These are phyloP conservation scores for Monosporascus sp. DNA, from an alignment of 2,329 filamentous ascomycete genomes.

Conservation along the genomic window DNA sequence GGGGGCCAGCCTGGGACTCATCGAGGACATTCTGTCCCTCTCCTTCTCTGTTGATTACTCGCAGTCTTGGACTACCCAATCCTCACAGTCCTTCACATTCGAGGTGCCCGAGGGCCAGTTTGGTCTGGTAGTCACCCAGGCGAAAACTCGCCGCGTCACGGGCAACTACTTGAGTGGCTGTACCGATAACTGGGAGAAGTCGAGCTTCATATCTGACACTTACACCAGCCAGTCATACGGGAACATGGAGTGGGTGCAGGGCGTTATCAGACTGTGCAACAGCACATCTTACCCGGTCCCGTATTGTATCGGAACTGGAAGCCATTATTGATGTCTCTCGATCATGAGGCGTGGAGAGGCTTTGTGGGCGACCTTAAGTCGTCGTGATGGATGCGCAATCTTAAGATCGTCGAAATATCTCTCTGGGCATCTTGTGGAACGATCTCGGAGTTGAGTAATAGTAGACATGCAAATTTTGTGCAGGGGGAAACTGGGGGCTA, in stretches of 20 bases:
- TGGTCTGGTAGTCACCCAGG: conserved; percentile 33
- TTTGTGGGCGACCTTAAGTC: no score
- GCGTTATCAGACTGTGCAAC: conserved; percentile 31
- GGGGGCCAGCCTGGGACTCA: neutral
- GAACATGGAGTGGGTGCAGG: conserved; percentile 33
- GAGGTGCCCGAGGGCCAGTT: conserved; percentile 30
- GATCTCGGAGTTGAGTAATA: no score
- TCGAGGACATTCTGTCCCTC: conserved; percentile 21
- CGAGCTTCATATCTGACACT: conserved; percentile 27
- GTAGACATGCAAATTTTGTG: no score
- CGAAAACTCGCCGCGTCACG: conserved; percentile 25
- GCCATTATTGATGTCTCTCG: conserved; percentile 1
- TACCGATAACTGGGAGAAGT: conserved; percentile 22
- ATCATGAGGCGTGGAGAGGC: no score
- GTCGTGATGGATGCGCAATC: no score
- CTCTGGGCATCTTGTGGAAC: no score
- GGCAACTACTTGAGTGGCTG: conserved; percentile 30
- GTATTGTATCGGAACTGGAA: conserved; percentile 31
- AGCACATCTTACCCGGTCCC: conserved; percentile 29
- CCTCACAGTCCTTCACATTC: conserved; percentile 25
- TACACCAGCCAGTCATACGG: conserved; percentile 27
- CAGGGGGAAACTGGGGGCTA: no score
- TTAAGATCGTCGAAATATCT: no score
- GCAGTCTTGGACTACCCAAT: conserved; percentile 25
- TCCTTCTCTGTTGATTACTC: conserved; percentile 20